phyloP scores from a whole-genome alignment of 1,284 basidiomycete genomes.

The Quambalaria eucalypti region DNA sequence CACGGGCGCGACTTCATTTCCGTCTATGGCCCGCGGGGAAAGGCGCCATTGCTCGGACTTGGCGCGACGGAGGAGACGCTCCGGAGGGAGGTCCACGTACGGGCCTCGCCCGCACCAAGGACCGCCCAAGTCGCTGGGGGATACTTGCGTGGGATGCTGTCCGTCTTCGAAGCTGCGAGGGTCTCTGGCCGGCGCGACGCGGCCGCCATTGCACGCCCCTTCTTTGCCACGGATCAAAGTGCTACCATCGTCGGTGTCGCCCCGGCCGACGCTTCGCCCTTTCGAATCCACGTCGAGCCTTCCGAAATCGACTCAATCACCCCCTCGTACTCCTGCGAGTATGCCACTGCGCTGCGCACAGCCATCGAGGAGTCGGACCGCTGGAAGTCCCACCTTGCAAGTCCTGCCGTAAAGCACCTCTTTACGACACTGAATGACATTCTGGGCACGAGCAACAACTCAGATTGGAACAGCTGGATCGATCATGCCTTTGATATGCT shows the following conservation, averaged over 20 bases:
- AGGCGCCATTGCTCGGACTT: constrained; percentile 52
- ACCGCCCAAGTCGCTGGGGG: constrained; percentile 55
- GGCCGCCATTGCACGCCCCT: too few species aligned
- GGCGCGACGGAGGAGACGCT: too few species aligned
- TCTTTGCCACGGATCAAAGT: too few species aligned
- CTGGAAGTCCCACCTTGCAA: constrained; percentile 54
- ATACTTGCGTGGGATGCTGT: constrained; percentile 54
- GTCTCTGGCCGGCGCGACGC: too few species aligned
- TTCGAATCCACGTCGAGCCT: constrained; percentile 31
- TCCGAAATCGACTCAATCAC: constrained; percentile 50
- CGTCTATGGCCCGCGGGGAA: constrained; percentile 50
- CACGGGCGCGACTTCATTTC: constrained; percentile 57
- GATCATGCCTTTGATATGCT: constrained; percentile 44
- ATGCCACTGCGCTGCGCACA: constrained; percentile 51
- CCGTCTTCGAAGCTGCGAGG: too few species aligned
- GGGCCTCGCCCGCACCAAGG: constrained; percentile 52
- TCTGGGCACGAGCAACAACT: constrained; percentile 51
- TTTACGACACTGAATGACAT: constrained; percentile 50
- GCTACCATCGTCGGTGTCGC: too few species aligned
- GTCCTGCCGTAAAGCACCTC: constrained; percentile 49
- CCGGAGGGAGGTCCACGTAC: too few species aligned
- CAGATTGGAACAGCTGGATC: constrained; percentile 52
- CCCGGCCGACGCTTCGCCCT: background rate
- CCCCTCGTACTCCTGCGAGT: constrained; percentile 53
- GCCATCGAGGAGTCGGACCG: constrained; percentile 44